Conservation (phyloP, 2,329 filamentous ascomycete genomes). For the Paramyrothecium sp. region DNA sequence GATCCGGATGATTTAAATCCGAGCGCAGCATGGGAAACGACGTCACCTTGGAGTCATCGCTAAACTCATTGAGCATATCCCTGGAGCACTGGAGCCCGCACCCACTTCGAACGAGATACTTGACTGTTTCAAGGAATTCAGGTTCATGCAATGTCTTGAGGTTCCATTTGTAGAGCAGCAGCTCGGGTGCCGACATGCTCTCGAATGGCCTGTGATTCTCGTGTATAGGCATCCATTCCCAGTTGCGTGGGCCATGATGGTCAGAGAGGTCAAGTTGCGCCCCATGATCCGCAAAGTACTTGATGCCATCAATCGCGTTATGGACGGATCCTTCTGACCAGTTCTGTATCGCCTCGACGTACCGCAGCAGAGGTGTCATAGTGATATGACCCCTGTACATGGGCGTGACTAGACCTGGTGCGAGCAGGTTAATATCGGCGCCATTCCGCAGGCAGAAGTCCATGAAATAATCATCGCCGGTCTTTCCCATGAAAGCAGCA, state of each 20-base stretch:
- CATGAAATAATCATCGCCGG: slow-evolving; percentile 1
- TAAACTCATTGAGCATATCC: not conserved
- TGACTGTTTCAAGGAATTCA: not conserved
- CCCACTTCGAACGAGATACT: not conserved
- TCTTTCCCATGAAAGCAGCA: slow-evolving; percentile 1
- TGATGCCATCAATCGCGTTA: not conserved
- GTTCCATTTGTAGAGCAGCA: not conserved
- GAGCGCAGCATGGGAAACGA: not conserved
- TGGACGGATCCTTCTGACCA: not conserved
- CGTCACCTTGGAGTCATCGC: not conserved
- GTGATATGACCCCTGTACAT: not conserved
- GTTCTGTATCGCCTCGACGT: not conserved
- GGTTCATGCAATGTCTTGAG: not conserved
- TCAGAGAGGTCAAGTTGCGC: not conserved
- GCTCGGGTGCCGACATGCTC: not conserved
- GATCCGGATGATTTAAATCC: not conserved
- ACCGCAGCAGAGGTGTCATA: not conserved
- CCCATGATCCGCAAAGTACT: not conserved
- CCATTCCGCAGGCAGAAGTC: not conserved
- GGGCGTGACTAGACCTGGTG: not conserved
- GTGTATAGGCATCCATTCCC: not conserved
- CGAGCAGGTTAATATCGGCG: slow-evolving; percentile 1
- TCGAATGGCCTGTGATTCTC: not conserved
- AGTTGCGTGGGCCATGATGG: not conserved
- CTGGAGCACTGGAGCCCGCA: not conserved